Percentiles rank a stretch among this genome's conserved stretches.
Conservation (phyloP, 192 early-diverging fungal genomes). For the Mycoemilia scoparia region DNA sequence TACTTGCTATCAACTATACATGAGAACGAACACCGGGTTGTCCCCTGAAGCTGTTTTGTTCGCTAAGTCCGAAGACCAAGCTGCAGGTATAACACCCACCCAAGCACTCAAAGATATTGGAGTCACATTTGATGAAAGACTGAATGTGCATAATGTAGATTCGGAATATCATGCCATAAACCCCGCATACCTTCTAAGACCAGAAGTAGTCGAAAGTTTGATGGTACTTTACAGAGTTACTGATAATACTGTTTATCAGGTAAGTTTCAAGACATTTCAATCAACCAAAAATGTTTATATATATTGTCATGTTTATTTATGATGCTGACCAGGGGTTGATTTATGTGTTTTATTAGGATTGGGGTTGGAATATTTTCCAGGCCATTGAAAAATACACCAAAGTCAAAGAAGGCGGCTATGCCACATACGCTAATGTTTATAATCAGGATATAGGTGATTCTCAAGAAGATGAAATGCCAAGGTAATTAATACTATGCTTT, state of each 20-base stretch:
- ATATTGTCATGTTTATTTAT: conserved; percentile 1
- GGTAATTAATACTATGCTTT: no score
- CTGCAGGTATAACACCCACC: no score
- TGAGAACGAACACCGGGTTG: conserved; percentile 54
- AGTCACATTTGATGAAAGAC: conserved; percentile 4
- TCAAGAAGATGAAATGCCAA: no score
- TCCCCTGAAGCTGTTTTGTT: conserved; percentile 77
- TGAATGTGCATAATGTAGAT: no score
- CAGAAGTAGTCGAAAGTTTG: conserved; percentile 78
- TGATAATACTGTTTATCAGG: conserved; percentile 55
- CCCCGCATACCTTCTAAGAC: conserved; percentile 33
- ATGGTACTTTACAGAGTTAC: conserved; percentile 77
- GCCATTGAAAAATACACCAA: conserved; percentile 65
- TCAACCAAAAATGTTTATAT: neutral
- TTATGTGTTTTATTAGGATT: conserved; percentile 35
- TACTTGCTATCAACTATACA: conserved; percentile 51
- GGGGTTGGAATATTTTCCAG: conserved; percentile 76
- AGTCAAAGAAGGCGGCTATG: no score
- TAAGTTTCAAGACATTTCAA: conserved; percentile 8
- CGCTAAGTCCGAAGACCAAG: conserved; percentile 11
- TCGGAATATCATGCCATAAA: conserved; percentile 20
- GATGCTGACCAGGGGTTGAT: neutral
- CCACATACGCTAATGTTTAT: neutral
- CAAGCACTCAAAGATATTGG: conserved; percentile 5
- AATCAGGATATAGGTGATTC: neutral